These are phyloP conservation scores for Fusarium anthophilum DNA, from an alignment of 2,329 filamentous ascomycete genomes.

Conservation along the genomic window DNA sequence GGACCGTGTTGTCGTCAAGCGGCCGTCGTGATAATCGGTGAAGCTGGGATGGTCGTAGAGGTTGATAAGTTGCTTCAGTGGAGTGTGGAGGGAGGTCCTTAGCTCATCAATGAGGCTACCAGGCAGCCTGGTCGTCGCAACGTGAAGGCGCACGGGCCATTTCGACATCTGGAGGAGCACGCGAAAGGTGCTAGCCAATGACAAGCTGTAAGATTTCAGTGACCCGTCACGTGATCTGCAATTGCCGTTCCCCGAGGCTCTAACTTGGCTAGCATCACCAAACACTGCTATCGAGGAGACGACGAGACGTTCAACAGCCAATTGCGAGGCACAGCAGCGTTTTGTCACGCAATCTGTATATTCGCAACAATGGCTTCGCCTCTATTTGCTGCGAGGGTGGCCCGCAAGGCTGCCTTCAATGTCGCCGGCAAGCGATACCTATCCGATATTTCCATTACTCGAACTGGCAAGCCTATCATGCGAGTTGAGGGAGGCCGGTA, in stretches of 20 bases:
- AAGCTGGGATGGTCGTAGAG: conserved; percentile 9
- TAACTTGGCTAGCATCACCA: conserved; percentile 39
- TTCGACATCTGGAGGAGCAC: not conserved
- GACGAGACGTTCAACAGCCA: conserved; percentile 41
- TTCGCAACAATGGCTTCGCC: conserved; percentile 64
- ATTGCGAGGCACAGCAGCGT: conserved; percentile 46
- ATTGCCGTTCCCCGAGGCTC: conserved; percentile 39
- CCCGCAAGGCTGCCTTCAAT: conserved; percentile 57
- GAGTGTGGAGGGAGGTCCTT: conserved; percentile 35
- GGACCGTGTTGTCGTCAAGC: not conserved
- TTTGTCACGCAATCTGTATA: conserved; percentile 42
- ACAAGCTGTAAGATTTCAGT: conserved; percentile 31
- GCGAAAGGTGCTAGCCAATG: conserved; percentile 12
- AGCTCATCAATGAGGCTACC: conserved; percentile 49
- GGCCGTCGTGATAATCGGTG: not conserved
- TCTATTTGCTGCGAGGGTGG: conserved; percentile 65
- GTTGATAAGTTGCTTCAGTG: conserved; percentile 31
- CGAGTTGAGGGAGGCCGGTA: conserved; percentile 90
- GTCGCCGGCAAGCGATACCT: conserved; percentile 62
- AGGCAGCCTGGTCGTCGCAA: conserved; percentile 51
- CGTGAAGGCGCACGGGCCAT: conserved; percentile 39
- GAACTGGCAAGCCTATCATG: conserved; percentile 95
- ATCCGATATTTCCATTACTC: conserved; percentile 90
- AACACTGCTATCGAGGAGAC: conserved; percentile 33
- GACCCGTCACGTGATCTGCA: conserved; percentile 42